Base-by-base conservation (phyloP, 164 flowering plant species). In the Santalum album region DNA sequence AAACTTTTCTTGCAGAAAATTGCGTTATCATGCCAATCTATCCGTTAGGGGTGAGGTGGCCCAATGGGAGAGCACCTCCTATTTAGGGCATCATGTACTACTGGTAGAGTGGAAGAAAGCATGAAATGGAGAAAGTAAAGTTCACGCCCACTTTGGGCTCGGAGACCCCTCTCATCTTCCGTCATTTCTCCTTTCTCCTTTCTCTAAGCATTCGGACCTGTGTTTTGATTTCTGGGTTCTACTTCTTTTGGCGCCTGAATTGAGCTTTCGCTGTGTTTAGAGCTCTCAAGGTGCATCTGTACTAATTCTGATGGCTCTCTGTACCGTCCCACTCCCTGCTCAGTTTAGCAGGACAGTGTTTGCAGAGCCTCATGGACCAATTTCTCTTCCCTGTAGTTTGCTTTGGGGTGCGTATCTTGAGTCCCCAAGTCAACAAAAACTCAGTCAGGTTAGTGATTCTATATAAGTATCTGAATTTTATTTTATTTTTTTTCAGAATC, bases 291-390 rank as follows among this genome's bases (percentile, higher is more conserved):
- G 40, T 15, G 2, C 14, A 1, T 3, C 5, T 18, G 1, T 12
- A 17, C 6, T 5, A 4, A 17, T n/a, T n/a, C n/a, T 18, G 47
- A 85, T 85, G 92, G 83, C 90, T 65, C 69, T 75, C 27, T 73
- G 72, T 61, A 38, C 85, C 63, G 76, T 75, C 57, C 63, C 84
- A 7, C 70, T 74, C 58, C 73, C 78, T 54, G 60, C 72, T 22
- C 67, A 50, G 53, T 46, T 72, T 53, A 66, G 36, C 54, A 58
- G 57, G 47, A 66, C 60, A 25, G 61, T 46, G 35, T 46, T 55
- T 62, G 57, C 71, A 34, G 82, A 66, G 59, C 45, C 63, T 21
- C 70, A 36, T 0, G 72, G 54, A 44, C 45, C 55, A 2, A 19
- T 60, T 59, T 32, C 66, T 5, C 57, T 56, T 27, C 69, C 77